These are phyloP conservation scores for Scortechinia acanthostroma DNA, from an alignment of 2,329 filamentous ascomycete species.

Conservation along the genomic window DNA sequence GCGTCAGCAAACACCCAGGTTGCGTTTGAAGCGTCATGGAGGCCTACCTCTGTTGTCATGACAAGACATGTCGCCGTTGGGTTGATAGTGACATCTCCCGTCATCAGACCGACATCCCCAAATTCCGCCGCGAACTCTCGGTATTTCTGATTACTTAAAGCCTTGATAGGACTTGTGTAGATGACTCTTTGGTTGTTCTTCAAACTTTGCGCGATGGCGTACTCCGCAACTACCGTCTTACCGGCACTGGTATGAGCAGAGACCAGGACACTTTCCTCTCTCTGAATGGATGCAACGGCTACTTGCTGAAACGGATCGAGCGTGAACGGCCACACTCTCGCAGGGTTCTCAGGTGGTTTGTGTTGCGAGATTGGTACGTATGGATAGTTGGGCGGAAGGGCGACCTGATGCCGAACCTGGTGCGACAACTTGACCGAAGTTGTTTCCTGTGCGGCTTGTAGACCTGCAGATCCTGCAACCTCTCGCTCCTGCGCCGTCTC, in stretches of 20 bases:
- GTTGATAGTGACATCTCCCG: constrained; percentile 97
- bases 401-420: constrained; percentile 97
- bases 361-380: constrained; percentile 94
- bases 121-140: constrained; percentile 93
- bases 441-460: constrained; percentile 45
- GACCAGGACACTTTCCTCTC: constrained; percentile 91
- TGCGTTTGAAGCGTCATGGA: too few species aligned
- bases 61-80: constrained; percentile 95
- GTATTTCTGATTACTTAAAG: constrained; percentile 96
- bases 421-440: constrained; percentile 82
- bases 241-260: constrained; percentile 96
- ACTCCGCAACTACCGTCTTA: constrained; percentile 97
- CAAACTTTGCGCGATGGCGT: constrained; percentile 93
- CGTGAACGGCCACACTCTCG: constrained; percentile 78
- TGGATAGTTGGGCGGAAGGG: constrained; percentile 85
- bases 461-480: constrained; percentile 71
- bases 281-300: constrained; percentile 87
- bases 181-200: constrained; percentile 97
- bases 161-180: constrained; percentile 98
- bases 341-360: constrained; percentile 80
- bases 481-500: constrained; percentile 91
- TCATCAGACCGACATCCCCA: constrained; percentile 96
- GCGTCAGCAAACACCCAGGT: too few species aligned
- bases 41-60: constrained; percentile 99
- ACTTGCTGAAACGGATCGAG: constrained; percentile 96